Evolutionary conservation across 257 asterid species (phyloP), one percentile per base, ranked within the genome.

Genomic region (Coffea canephora): DNA sequence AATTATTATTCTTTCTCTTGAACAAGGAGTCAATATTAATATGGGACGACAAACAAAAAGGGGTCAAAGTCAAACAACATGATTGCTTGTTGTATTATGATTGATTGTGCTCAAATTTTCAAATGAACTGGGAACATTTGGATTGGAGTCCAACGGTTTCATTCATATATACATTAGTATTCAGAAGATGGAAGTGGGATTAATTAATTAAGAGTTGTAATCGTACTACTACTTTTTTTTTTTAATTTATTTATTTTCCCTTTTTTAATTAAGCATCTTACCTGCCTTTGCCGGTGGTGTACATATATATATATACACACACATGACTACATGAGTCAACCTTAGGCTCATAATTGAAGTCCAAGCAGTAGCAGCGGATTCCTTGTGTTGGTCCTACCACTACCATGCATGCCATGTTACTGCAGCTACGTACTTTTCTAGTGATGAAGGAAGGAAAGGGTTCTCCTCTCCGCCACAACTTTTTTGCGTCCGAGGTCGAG

Each of bases 281-380:
- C 39, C 39, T 75, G 15, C 45, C 49, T 86, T 86, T 82, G 89
- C 73, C 85, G 88, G 82, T 11, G 3, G 52, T 0, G 34, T 31
- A 31, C 1, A 31, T 31, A 31, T 31, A 31, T 31, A 31, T 0
- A 31, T 31, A 31, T 0, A 31, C 34, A 31, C 34, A 31, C 34
- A 31, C 31, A 31, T 31, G 31, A 31, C 31, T 31, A 31, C 31
- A 31, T 31, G 34, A 31, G 34, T 31, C 34, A 31, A 31, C 34
- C 34, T 31, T 31, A 31, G 34, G 34, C 34, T 31, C 34, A 31
- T 31, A 31, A 31, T 31, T 31, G 1, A 31, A 31, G 34, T 31
- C 34, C 34, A 31, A 31, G 34, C 34, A 31, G 34, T 31, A 31
- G 34, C 34, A 31, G 34, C 34, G 34, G 34, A 31, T 31, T 31